Evolutionary conservation across 106 monocot species (phyloP).

Genomic region (Dioscorea zingiberensis): DNA sequence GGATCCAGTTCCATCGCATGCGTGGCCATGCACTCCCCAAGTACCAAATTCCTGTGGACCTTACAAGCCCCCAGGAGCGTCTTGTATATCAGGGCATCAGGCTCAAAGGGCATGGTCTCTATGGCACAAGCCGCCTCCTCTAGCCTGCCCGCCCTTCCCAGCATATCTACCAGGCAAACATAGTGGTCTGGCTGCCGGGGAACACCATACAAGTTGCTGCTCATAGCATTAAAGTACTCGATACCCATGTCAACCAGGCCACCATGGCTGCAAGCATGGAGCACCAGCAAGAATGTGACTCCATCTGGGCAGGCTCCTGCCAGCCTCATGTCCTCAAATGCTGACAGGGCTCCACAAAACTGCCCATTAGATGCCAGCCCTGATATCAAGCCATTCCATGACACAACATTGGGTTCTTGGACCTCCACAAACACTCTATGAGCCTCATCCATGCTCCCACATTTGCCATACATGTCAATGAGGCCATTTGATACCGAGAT

Average conservation of each 20-base stretch:
- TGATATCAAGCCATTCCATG: constrained; percentile 80
- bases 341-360: constrained; percentile 48
- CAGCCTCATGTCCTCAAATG: constrained; percentile 76
- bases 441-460: constrained; percentile 52
- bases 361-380: constrained; percentile 52
- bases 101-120: constrained; percentile 41
- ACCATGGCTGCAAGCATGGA: constrained; percentile 73
- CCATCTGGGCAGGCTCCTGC: constrained; percentile 40
- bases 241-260: constrained; percentile 65
- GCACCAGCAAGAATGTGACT: constrained; percentile 55
- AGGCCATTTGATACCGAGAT: constrained; percentile 79
- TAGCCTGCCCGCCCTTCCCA: constrained; percentile 72
- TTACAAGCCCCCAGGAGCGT: constrained; percentile 63
- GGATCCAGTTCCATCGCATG: constrained; percentile 45
- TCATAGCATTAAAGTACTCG: constrained; percentile 70
- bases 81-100: constrained; percentile 60
- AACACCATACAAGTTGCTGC: constrained; percentile 27
- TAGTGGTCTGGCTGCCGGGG: constrained; percentile 55
- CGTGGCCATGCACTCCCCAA: constrained; percentile 60
- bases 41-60: constrained; percentile 37
- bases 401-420: constrained; percentile 63
- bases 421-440: constrained; percentile 33
- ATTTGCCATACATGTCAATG: constrained; percentile 80
- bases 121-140: constrained; percentile 45
- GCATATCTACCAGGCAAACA: constrained; percentile 64